Evolutionary conservation across 768 basidiomycete genomes (phyloP).

Genomic region (Dentipellis sp.): DNA sequence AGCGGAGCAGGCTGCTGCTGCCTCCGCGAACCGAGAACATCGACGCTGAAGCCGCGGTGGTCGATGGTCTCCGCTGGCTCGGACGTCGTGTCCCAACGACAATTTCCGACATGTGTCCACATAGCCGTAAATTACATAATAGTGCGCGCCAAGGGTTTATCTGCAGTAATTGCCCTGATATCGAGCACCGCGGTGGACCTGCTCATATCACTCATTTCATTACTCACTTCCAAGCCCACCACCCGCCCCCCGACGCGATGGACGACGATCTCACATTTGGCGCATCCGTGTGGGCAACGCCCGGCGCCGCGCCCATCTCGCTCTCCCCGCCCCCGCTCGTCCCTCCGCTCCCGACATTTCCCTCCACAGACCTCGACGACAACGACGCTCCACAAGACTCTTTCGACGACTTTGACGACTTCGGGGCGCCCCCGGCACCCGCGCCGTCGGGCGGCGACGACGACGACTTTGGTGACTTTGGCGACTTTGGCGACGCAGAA

Average conservation of each 20-base stretch:
- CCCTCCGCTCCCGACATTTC: slow-evolving; percentile 10
- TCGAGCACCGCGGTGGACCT: neutral
- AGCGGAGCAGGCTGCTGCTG: slow-evolving; percentile 4
- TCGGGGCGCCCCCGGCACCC: slow-evolving; percentile 37
- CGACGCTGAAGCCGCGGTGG: neutral
- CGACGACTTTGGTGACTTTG: slow-evolving; percentile 82
- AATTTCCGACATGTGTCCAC: too few relatives aligned
- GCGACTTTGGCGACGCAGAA: slow-evolving; percentile 72
- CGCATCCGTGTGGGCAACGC: slow-evolving; percentile 63
- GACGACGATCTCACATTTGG: slow-evolving; percentile 56
- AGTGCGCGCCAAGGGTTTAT: neutral
- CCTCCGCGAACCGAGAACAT: slow-evolving; percentile 10
- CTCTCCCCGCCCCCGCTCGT: slow-evolving; percentile 6
- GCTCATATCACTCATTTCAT: neutral
- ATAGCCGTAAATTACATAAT: neutral
- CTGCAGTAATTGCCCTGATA: neutral
- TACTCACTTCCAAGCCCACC: neutral
- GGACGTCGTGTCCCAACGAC: too few relatives aligned
- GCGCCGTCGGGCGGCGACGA: slow-evolving; percentile 36
- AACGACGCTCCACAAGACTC: slow-evolving; percentile 15
- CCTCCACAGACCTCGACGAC: too few relatives aligned
- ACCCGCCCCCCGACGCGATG: slow-evolving; percentile 25
- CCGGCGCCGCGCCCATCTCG: slow-evolving; percentile 15
- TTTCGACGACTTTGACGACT: slow-evolving; percentile 49
- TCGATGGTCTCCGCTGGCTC: neutral